Conservation (phyloP, 202 grass and related monocot genomes). For the Eragrostis tef region DNA sequence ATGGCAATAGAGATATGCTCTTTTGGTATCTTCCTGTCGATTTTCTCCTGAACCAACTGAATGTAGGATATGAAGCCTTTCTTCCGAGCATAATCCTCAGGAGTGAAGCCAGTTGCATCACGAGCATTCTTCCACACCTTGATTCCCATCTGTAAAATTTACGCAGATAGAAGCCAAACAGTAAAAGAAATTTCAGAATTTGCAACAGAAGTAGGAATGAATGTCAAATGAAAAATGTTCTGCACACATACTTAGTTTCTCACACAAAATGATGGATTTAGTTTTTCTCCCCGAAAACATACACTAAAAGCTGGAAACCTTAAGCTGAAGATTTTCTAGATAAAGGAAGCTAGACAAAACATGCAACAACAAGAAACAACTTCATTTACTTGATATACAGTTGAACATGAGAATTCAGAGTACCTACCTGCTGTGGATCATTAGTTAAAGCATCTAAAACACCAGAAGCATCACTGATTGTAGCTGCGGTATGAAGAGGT, state of each 20-base stretch:
- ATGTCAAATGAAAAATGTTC: slow-evolving; percentile 25
- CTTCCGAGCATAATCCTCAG: slow-evolving; percentile 66
- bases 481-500: slow-evolving; percentile 77
- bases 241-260: neutral
- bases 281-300: neutral
- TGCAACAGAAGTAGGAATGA: slow-evolving; percentile 1
- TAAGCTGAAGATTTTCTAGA: neutral
- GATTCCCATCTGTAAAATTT: slow-evolving; percentile 62
- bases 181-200: slow-evolving; percentile 13
- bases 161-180: slow-evolving; percentile 19
- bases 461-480: slow-evolving; percentile 51
- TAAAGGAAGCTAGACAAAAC: neutral
- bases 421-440: slow-evolving; percentile 76
- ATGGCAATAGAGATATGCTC: slow-evolving; percentile 50
- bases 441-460: slow-evolving; percentile 83
- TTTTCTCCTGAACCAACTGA: slow-evolving; percentile 73
- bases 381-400: slow-evolving; percentile 1
- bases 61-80: slow-evolving; percentile 66
- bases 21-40: slow-evolving; percentile 48
- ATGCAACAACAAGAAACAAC: neutral
- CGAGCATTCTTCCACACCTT: slow-evolving; percentile 67
- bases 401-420: slow-evolving; percentile 28
- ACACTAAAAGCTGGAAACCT: neutral
- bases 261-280: slow-evolving; percentile 9
- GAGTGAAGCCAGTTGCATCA: slow-evolving; percentile 61